These are phyloP conservation scores for Piedraia hortae DNA, from an alignment of 2,329 filamentous ascomycete genomes.

Conservation along the genomic window DNA sequence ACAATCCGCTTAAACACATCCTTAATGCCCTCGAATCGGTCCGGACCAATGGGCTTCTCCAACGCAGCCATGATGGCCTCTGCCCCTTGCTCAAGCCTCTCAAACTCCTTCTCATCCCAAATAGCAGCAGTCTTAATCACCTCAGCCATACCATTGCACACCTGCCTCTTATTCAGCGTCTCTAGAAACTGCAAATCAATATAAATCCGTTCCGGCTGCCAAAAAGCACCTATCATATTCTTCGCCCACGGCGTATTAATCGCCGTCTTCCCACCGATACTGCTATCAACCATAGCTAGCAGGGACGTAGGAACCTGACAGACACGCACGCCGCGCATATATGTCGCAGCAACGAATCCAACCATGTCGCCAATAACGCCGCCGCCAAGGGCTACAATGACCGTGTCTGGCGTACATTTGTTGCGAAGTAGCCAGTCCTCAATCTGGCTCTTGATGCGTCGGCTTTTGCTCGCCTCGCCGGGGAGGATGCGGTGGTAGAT, in stretches of 20 bases:
- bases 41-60: conserved; percentile 26
- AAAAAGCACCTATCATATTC: conserved; percentile 86
- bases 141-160: conserved; percentile 97
- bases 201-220: conserved; percentile 84
- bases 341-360: conserved; percentile 88
- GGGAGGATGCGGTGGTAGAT: conserved; percentile 71
- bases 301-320: conserved; percentile 91
- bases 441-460: conserved; percentile 79
- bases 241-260: conserved; percentile 92
- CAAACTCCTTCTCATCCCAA: conserved; percentile 72
- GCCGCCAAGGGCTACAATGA: conserved; percentile 80
- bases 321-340: conserved; percentile 91
- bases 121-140: conserved; percentile 72
- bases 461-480: conserved; percentile 77
- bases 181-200: conserved; percentile 82
- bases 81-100: conserved; percentile 57
- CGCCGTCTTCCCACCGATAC: conserved; percentile 91
- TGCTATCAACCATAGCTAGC: conserved; percentile 92
- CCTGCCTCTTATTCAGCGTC: conserved; percentile 67
- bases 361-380: conserved; percentile 97
- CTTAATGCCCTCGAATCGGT: conserved; percentile 39
- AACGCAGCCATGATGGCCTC: conserved; percentile 46
- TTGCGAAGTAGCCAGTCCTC: conserved; percentile 92
- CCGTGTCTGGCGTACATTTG: conserved; percentile 79
- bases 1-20: conserved; percentile 33